Evolutionary conservation across 805 yeast species (phyloP).

Genomic region (Myxozyma mucilagina): DNA sequence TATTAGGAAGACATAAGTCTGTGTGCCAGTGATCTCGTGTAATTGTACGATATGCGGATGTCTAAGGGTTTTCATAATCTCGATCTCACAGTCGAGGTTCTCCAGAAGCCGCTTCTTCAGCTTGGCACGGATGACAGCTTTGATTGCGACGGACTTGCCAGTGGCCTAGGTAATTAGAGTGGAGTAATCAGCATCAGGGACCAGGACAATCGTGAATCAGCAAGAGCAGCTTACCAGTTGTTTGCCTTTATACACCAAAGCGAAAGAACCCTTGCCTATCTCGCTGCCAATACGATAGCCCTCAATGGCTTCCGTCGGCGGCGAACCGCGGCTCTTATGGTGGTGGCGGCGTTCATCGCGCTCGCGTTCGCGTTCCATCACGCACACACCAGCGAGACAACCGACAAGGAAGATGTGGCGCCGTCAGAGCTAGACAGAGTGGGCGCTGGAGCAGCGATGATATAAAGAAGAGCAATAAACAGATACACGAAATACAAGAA

Average conservation of each 20-base stretch:
- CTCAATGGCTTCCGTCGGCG: conserved; percentile 42
- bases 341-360: conserved; percentile 16
- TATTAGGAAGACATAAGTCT: conserved; percentile 73
- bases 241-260: conserved; percentile 87
- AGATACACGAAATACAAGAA: background rate
- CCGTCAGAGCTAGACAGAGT: no score
- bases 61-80: conserved; percentile 79
- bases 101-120: conserved; percentile 84
- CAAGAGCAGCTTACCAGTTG: conserved; percentile 41
- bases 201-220: background rate
- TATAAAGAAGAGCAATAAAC: background rate
- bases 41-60: conserved; percentile 92
- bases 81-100: conserved; percentile 88
- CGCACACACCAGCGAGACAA: background rate
- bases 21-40: conserved; percentile 77
- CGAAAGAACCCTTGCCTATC: conserved; percentile 95
- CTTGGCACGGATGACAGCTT: conserved; percentile 79
- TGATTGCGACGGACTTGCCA: conserved; percentile 74
- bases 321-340: conserved; percentile 1
- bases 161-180: conserved; percentile 15
- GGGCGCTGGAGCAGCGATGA: background rate
- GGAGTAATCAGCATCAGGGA: background rate
- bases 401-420: background rate
- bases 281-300: conserved; percentile 68
- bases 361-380: conserved; percentile 17